These are phyloP conservation scores for Arthroderma sp. DNA, from an alignment of 2,329 filamentous ascomycete genomes.

Conservation along the genomic window DNA sequence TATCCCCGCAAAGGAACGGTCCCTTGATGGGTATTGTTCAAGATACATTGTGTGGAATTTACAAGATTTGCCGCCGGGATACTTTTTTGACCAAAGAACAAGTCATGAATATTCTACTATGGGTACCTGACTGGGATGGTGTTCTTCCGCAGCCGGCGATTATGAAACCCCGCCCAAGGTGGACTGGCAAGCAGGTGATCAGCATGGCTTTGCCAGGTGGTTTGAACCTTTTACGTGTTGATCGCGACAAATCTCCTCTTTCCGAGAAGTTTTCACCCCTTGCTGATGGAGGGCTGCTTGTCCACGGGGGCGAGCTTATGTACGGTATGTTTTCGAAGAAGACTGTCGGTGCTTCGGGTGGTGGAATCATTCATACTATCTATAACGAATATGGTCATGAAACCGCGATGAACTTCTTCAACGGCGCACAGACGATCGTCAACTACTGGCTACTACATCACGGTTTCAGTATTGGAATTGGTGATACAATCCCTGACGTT, in stretches of 20 bases:
- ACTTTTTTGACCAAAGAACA: slow-evolving; percentile 79
- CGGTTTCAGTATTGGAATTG: slow-evolving; percentile 95
- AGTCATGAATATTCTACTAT: slow-evolving; percentile 94
- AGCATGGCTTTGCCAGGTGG: slow-evolving; percentile 82
- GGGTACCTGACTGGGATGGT: slow-evolving; percentile 96
- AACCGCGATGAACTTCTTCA: slow-evolving; percentile 87
- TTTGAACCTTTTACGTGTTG: slow-evolving; percentile 60
- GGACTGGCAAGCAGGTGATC: slow-evolving; percentile 96
- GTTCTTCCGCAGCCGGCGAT: slow-evolving; percentile 90
- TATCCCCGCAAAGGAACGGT: slow-evolving; percentile 91
- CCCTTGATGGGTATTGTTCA: slow-evolving; percentile 99
- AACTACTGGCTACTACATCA: slow-evolving; percentile 96
- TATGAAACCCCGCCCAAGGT: slow-evolving; percentile 76
- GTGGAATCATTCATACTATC: slow-evolving; percentile 87
- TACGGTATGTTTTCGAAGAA: slow-evolving; percentile 90
- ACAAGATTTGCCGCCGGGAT: slow-evolving; percentile 91
- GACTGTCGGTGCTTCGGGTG: slow-evolving; percentile 75
- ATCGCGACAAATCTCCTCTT: slow-evolving; percentile 47
- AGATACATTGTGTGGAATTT: slow-evolving; percentile 88
- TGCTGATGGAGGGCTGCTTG: slow-evolving; percentile 64
- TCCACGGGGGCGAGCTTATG: slow-evolving; percentile 78
- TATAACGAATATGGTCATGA: slow-evolving; percentile 87
- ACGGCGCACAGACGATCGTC: slow-evolving; percentile 84
- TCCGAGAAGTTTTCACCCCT: slow-evolving; percentile 45
- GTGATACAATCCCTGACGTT: slow-evolving; percentile 88